These are phyloP conservation scores for Neofusicoccum cordaticola DNA, from an alignment of 2,329 filamentous ascomycete genomes.

Conservation along the genomic window DNA sequence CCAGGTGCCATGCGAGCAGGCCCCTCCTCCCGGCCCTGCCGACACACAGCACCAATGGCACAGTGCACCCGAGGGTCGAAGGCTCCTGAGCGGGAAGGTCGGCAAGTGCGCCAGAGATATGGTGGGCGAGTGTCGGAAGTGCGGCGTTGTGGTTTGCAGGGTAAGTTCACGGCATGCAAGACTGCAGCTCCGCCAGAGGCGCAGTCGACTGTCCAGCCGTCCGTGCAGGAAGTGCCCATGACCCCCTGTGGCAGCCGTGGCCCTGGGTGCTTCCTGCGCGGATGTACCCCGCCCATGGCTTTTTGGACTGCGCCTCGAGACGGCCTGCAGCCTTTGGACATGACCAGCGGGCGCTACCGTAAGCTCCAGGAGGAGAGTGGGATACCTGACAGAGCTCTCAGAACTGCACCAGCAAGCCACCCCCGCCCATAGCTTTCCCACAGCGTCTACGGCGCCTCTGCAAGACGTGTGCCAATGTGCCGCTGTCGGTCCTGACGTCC, in stretches of 20 bases:
- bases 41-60: background rate
- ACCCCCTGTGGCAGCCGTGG: background rate
- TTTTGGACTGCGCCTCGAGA: conserved; percentile 17
- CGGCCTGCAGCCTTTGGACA: background rate
- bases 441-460: conserved; percentile 81
- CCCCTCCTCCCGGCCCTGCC: background rate
- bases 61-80: conserved; percentile 21
- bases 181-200: background rate
- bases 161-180: conserved; percentile 50
- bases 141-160: conserved; percentile 74
- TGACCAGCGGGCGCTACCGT: background rate
- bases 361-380: background rate
- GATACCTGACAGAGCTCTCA: conserved; percentile 37
- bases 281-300: conserved; percentile 3
- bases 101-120: conserved; percentile 82
- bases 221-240: background rate
- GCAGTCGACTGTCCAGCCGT: background rate
- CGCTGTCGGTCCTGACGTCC: conserved; percentile 55
- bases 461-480: conserved; percentile 68
- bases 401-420: conserved; percentile 89
- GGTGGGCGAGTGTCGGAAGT: conserved; percentile 79
- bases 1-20: conserved; percentile 24
- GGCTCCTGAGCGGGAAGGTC: conserved; percentile 63
- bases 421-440: conserved; percentile 63
- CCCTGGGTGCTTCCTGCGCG: background rate